Evolutionary conservation across 2,329 filamentous ascomycete genomes (phyloP), one percentile per base, ranked within the genome.

Genomic region (Aureobasidium mangrovei): DNA sequence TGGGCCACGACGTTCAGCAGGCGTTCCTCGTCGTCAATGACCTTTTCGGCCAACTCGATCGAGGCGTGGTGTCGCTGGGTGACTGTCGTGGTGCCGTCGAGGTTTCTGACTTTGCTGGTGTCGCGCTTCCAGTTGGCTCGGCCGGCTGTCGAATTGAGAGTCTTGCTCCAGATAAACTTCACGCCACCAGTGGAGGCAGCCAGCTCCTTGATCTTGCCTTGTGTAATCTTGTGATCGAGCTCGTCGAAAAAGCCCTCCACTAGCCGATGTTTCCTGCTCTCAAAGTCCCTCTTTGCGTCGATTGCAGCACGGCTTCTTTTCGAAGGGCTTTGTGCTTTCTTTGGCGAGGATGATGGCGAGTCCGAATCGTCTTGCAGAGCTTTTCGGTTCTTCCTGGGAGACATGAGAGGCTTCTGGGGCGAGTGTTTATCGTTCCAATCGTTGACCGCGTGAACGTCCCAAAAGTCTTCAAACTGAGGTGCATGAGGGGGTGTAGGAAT

Each of bases 1-100:
- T 98, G 93, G 0, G 91, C 89, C n/a, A 97, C 72, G 0, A 93
- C 90, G 68, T 96, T 96, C 59, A 93, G 77, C 1, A 97, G 78
- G 3, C 88, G 82, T 56, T 85, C 70, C 49, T 87, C 81, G 63
- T 85, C 79, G 65, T 89, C 83, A 58, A 97, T 90, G 44, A 96
- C 84, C 67, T 94, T 95, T 53, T 88, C 83, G 0, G 91, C 88
- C 2, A 97, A 80, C 66, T 97, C 91, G 64, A 97, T 95, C 12
- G 77, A 82, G 7, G 88, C 89, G 62, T 80, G 71, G 67, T 69
- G 65, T 28, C 68, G 69, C 55, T 71, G 68, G n/a, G 63, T 32
- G 38, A 41, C 32, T 31, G 32, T 31, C 7, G 39, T 32, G 4
- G 53, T 36, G 26, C 53, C 53, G 27, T 47, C 43, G 5, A 42